Evolutionary conservation across 768 basidiomycete genomes (phyloP).

Genomic region (Macrocybe gigantea): DNA sequence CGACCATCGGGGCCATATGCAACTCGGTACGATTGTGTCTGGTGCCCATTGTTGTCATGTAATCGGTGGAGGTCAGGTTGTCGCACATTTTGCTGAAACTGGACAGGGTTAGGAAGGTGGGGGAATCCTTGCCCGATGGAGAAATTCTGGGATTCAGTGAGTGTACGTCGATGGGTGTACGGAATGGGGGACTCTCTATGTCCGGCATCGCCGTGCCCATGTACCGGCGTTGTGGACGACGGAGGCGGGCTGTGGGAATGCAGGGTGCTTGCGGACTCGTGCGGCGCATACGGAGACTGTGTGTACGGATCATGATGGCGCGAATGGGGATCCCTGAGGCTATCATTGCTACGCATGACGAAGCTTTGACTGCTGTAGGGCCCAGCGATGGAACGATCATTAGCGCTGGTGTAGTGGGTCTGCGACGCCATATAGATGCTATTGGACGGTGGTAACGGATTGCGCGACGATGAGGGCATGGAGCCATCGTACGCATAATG

Average conservation of each 20-base stretch:
- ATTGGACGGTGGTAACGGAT: conserved; percentile 27
- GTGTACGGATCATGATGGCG: conserved; percentile 51
- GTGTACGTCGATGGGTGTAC: conserved; percentile 51
- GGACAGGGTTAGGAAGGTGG: conserved; percentile 41
- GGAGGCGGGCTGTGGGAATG: conserved; percentile 38
- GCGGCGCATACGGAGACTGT: conserved; percentile 39
- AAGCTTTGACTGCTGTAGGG: conserved; percentile 45
- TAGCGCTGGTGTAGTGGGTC: conserved; percentile 40
- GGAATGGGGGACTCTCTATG: conserved; percentile 39
- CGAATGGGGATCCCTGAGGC: conserved; percentile 1
- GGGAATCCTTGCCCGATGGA: conserved; percentile 41
- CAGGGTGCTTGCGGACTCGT: conserved; percentile 27
- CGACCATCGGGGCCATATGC: conserved; percentile 41
- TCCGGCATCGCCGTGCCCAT: conserved; percentile 29
- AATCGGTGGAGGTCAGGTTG: conserved; percentile 37
- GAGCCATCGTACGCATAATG: conserved; percentile 37
- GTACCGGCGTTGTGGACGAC: conserved; percentile 23
- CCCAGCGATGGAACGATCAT: conserved; percentile 43
- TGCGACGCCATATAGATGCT: conserved; percentile 32
- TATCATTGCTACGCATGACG: conserved; percentile 22
- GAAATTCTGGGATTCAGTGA: conserved; percentile 52
- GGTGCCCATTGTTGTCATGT: conserved; percentile 26
- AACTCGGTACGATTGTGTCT: conserved; percentile 23
- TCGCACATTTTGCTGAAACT: conserved; percentile 33
- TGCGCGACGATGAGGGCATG: conserved; percentile 36